Base-by-base conservation (phyloP, 176 grass and related monocot species). In the Luzula sylvatica region DNA sequence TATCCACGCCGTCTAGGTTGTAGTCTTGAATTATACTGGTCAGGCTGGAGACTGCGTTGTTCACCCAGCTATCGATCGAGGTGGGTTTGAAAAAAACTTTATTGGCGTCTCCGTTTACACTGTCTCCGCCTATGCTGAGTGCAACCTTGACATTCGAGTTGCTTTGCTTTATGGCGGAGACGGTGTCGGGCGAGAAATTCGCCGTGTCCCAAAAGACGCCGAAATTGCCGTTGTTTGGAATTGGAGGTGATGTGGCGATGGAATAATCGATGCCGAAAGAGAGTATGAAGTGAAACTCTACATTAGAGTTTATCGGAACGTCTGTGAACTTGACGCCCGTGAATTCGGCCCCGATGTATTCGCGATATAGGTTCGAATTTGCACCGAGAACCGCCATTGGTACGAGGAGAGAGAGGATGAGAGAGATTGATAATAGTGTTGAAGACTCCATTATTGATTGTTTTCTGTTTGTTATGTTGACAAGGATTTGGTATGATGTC, bases 191-290 rank as follows among this genome's bases (percentile, higher is more conserved):
- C 11, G 68, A 53, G 30, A 96, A 74, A n/a, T 79, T 80, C 0
- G 22, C 0, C 52, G 42, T 50, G 64, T 96, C 74, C 80, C 77
- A 96, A 75, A 79, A 86, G 53, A 89, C 56, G 44, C 47, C 70
- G 67, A 96, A 96, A 52, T 53, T 25, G 16, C 84, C 84, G 21
- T 96, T 61, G 18, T 80, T 89, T 44, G 74, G 90, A 0, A 84
- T 25, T 0, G 75, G 81, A 1, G 81, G 59, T 9, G 52, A 50
- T 1, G 81, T 69, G 0, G 40, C 23, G 15, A 61, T 69, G 14
- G 73, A 76, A 50, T 89, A 96, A 58, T 96, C 84, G 58, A 96
- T 82, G 67, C 40, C 71, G 53, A 96, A 96, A 17, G 90, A 43
- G 2, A 78, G 53, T 65, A 89, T 73, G 71, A 53, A 89, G 58